Evolutionary conservation across 2,329 filamentous ascomycete species (phyloP).

Genomic region (Nemania diffusa): DNA sequence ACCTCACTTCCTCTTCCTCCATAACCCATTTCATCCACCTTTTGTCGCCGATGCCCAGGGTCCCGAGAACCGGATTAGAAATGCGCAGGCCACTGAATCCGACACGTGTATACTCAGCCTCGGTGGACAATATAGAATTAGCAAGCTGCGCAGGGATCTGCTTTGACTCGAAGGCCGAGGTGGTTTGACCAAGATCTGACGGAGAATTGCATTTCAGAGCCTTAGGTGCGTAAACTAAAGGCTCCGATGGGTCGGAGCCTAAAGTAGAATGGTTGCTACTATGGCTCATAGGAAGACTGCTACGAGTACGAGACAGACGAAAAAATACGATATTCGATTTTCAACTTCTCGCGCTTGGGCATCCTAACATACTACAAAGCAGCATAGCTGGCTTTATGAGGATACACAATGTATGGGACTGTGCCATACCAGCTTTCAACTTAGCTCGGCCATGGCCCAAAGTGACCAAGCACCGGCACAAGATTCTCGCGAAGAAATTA

Average conservation of each 20-base stretch:
- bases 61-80: constrained; percentile 13
- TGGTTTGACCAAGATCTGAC: constrained; percentile 12
- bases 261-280: constrained; percentile 14
- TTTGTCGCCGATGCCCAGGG: constrained; percentile 10
- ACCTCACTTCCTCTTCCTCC: constrained; percentile 12
- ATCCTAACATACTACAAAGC: constrained; percentile 10
- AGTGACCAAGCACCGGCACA: too few species aligned
- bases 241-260: constrained; percentile 10
- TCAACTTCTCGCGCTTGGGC: constrained; percentile 11
- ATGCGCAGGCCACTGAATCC: constrained; percentile 13
- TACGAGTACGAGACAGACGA: not conserved
- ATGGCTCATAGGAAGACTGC: constrained; percentile 7
- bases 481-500: not conserved
- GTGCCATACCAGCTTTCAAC: constrained; percentile 4
- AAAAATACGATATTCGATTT: constrained; percentile 10
- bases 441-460: too few species aligned
- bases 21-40: constrained; percentile 14
- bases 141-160: constrained; percentile 12
- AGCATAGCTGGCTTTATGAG: constrained; percentile 11
- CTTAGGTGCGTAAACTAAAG: constrained; percentile 10
- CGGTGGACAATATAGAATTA: constrained; percentile 16
- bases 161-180: constrained; percentile 14
- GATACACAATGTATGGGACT: constrained; percentile 14
- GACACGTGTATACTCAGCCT: constrained; percentile 12
- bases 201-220: constrained; percentile 15